These are phyloP conservation scores for Pontederia paniculata DNA, from an alignment of 176 grass and related monocot genomes.

Conservation along the genomic window DNA sequence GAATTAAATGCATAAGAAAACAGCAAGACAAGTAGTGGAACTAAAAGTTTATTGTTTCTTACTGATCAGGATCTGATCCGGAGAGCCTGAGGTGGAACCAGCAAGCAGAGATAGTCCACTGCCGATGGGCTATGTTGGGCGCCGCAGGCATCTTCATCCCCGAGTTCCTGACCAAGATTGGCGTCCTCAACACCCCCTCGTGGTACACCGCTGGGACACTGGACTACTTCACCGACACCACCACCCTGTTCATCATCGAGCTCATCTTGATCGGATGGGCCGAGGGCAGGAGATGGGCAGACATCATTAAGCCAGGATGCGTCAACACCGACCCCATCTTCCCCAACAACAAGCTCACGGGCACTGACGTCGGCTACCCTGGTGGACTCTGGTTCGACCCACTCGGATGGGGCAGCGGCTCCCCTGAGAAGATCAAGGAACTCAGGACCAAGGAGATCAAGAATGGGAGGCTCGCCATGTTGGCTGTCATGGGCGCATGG, in stretches of 20 bases:
- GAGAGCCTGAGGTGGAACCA: conserved; percentile 82
- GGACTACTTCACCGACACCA: conserved; percentile 94
- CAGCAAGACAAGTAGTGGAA: neutral
- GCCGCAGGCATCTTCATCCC: conserved; percentile 93
- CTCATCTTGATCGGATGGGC: conserved; percentile 85
- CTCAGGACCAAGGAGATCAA: conserved; percentile 96
- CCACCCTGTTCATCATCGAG: conserved; percentile 90
- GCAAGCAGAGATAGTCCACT: conserved; percentile 86
- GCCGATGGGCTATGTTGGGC: conserved; percentile 95
- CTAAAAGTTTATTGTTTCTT: neutral
- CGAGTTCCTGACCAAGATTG: conserved; percentile 81
- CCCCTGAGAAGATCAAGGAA: conserved; percentile 70
- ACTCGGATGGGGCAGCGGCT: conserved; percentile 60
- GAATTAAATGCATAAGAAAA: neutral
- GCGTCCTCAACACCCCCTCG: conserved; percentile 76
- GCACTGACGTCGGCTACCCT: conserved; percentile 87
- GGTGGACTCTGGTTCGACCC: conserved; percentile 93
- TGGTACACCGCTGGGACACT: conserved; percentile 80
- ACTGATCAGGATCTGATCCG: conserved; percentile 63
- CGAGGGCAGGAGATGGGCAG: conserved; percentile 81
- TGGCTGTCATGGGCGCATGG: conserved; percentile 94
- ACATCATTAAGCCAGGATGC: conserved; percentile 85
- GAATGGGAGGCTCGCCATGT: conserved; percentile 93
- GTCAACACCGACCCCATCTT: conserved; percentile 91
- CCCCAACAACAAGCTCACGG: conserved; percentile 87